phyloP scores from a whole-genome alignment of 2,329 filamentous ascomycete species.

The Cladosporium phlei region DNA sequence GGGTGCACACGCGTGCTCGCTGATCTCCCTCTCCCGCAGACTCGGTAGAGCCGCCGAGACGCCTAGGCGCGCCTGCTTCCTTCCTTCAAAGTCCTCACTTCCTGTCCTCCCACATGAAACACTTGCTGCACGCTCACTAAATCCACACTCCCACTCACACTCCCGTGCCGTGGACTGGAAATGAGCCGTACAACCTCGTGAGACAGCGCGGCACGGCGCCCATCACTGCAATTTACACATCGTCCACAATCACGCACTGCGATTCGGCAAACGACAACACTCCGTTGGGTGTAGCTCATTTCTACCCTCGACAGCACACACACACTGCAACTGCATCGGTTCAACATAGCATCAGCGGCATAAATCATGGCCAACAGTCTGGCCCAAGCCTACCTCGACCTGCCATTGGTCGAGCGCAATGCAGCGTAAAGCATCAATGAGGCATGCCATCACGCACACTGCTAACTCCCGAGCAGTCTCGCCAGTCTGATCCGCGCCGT shows the following conservation, averaged over 20 bases:
- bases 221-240: constrained; percentile 1
- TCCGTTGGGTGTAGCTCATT: too few relatives aligned
- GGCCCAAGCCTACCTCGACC: background rate
- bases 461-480: background rate
- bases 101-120: constrained; percentile 2
- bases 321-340: too few relatives aligned
- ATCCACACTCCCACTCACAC: too few relatives aligned
- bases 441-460: background rate
- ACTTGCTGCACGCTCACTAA: background rate
- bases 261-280: too few relatives aligned
- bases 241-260: constrained; percentile 1
- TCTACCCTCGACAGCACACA: too few relatives aligned
- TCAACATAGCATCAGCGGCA: too few relatives aligned
- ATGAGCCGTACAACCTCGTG: constrained; percentile 6
- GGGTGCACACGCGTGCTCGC: constrained; percentile 1
- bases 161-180: too few relatives aligned
- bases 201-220: background rate
- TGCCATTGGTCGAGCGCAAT: background rate
- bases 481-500: background rate
- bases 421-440: constrained; percentile 8
- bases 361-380: constrained; percentile 6
- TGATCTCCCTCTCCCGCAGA: background rate
- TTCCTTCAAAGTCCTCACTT: too few relatives aligned
- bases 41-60: background rate
- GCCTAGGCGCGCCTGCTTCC: too few relatives aligned